Evolutionary conservation across 2,329 filamentous ascomycete genomes (phyloP), one percentile per base, ranked within the genome.

Genomic region (Arachnopeziza araneosa): DNA sequence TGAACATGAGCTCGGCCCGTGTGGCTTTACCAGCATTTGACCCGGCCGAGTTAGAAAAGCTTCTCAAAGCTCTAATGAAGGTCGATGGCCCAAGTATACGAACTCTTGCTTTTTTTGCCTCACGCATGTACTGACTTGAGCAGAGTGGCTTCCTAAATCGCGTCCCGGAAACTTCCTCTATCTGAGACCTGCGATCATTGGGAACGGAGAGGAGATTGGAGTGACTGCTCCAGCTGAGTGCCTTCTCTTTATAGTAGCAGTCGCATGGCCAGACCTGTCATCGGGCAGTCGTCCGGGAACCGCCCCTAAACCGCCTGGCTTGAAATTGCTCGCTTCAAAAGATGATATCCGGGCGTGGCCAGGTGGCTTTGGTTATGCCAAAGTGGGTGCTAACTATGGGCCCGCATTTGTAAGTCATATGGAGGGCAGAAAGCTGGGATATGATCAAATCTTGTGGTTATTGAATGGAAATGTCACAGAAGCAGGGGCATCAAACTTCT

Each of bases 341-440:
- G 86, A 92, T 67, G 90, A 96, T 75, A 90, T 88, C 59, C 88
- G 93, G 66, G 92, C 93, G 14, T 97, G 93, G 93, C 91, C 91
- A 23, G 93, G 93, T 66, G 93, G 93, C 3, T 96, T 96, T 74
- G 93, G 93, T 1, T 93, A 90, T 72, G 91, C 92, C 62, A 97
- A 97, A 78, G 84, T 97, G 36, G 93, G 92, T 59, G 93, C 92
- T 61, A 96, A 96, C 79, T 96, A 96, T 75, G 93, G 92, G 0
- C 93, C 93, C 19, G 86, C 85, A 12, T 82, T 97, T 59, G 80
- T 91, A 50, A 89, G 90, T 8, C 91, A 92, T 52, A 82, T 54
- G 65, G 89, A 93, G 74, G 93, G 92, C 2, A 79, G 86, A 59
- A 79, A 78, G 17, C 76, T 83, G 36, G 93, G 93, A 0, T 97